Evolutionary conservation across 2,329 filamentous ascomycete genomes (phyloP).

Genomic region (Diaporthe nobilis): DNA sequence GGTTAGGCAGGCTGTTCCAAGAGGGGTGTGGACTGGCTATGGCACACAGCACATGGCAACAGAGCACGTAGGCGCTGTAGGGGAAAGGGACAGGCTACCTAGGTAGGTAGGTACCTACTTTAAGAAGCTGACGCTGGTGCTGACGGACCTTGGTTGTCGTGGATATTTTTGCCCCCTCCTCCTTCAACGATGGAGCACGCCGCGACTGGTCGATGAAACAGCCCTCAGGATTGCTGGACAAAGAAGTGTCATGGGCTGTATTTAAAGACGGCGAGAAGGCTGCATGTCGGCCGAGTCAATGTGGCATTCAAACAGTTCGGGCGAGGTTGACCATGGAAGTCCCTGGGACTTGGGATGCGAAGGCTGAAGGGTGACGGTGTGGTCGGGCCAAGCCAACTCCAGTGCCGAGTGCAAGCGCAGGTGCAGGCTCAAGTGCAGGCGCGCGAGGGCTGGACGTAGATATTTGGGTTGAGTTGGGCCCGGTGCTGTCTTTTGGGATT

Average conservation of each 20-base stretch:
- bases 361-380: conserved; percentile 15
- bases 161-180: conserved; percentile 1
- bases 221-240: conserved; percentile 11
- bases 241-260: conserved; percentile 8
- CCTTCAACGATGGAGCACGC: conserved; percentile 14
- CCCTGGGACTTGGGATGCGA: background rate
- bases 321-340: conserved; percentile 6
- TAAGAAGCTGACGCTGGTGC: conserved; percentile 8
- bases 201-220: conserved; percentile 32
- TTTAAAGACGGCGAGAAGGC: conserved; percentile 3
- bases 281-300: conserved; percentile 24
- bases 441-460: background rate
- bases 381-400: background rate
- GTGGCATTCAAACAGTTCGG: background rate
- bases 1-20: conserved; percentile 19
- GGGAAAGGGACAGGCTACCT: background rate
- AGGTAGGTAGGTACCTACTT: background rate
- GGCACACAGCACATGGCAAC: background rate
- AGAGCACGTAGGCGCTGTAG: background rate
- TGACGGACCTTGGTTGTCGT: conserved; percentile 7
- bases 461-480: background rate
- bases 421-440: background rate
- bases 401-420: background rate
- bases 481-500: background rate
- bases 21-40: background rate